Base-by-base conservation (phyloP, 163 green algal genomes). In the Scenedesmus sp. region DNA sequence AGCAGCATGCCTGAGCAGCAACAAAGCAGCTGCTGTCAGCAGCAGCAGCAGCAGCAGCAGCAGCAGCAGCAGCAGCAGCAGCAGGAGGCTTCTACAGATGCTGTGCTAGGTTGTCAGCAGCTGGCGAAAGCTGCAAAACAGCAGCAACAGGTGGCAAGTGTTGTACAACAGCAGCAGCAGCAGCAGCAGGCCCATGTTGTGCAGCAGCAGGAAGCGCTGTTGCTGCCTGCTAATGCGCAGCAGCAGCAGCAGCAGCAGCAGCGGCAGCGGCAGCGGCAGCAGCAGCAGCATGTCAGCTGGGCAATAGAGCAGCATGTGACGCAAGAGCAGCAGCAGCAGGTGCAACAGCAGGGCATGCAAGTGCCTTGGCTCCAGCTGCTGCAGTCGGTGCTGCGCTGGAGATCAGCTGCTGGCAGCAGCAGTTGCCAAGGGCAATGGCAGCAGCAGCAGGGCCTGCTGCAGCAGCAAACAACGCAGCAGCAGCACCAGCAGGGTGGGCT, bases 331-430 rank as follows among this genome's bases (percentile, higher is more conserved):
- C 9, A 34, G 18, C 66, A 34, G 3, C 66, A 34, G 66, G 18
- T 34, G 66, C 66, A 34, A 7, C 66, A 76, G 1, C 66, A 26
- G 16, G 16, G 66, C 66, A 34, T 5, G 2, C 66, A 76, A 5
- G 18, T 34, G 16, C 26, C 66, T 20, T 76, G 66, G 66, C 62
- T 89, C 20, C 84, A 64, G 60, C 84, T 89, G 84, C 84, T 89
- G 84, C 59, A 55, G 84, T 66, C 23, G 16, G 7, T 20, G 12
- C 16, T 76, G 66, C 66, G 66, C 66, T 76, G 66, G 66, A 76
- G 66, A 8, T 18, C 18, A 76, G 66, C 66, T 34, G 66, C 7
- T 4, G 12, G 66, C 66, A 76, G 66, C 66, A 34, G 9, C 66
- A 1, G 18, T 54, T 87, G 46, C 54, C 57, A 64, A 64, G 9